Conservation (phyloP, 192 early-diverging fungal genomes). For the Gamsiella multidivaricata region DNA sequence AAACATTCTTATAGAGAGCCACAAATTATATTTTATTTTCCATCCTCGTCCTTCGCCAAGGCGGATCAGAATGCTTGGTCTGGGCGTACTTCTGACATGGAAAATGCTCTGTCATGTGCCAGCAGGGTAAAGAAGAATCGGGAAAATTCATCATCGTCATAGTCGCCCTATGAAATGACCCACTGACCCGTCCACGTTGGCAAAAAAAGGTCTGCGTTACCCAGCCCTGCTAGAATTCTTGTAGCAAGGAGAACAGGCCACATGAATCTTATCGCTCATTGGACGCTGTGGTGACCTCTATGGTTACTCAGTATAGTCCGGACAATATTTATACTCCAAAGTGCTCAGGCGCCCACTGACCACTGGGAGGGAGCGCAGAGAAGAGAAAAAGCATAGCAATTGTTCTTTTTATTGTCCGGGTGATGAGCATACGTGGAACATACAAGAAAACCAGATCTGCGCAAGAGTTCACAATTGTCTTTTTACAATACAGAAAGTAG, state of each 20-base stretch:
- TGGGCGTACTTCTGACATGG: conserved; percentile 1
- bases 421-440: neutral
- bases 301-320: no score
- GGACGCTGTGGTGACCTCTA: no score
- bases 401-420: no score
- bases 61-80: neutral
- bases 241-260: neutral
- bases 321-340: no score
- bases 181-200: neutral
- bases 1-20: no score
- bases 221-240: no score
- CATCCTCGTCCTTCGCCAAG: neutral
- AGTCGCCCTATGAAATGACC: neutral
- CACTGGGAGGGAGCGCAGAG: no score
- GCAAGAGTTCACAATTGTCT: neutral
- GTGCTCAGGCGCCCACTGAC: no score
- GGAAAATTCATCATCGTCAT: neutral
- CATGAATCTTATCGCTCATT: neutral
- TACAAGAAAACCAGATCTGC: neutral
- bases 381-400: no score
- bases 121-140: conserved; percentile 18
- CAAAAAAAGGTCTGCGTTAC: no score
- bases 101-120: conserved; percentile 4
- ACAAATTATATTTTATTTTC: no score
- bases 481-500: neutral